These are phyloP conservation scores for Ehretia macrophylla DNA, from an alignment of 257 asterid species.

Conservation along the genomic window DNA sequence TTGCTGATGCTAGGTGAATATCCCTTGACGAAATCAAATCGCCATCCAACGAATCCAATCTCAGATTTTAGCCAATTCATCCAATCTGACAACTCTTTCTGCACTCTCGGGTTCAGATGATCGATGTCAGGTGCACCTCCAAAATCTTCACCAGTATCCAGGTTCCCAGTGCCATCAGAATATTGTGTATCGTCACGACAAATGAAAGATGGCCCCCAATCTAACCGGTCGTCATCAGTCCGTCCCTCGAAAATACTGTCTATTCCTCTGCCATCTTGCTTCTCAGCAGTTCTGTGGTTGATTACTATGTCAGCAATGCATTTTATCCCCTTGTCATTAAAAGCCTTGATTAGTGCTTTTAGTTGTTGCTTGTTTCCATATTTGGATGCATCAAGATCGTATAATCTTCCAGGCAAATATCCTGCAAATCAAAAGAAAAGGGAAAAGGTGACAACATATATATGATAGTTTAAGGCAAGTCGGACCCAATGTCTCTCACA, in stretches of 20 bases:
- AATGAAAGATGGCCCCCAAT: conserved; percentile 75
- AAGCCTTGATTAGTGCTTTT: conserved; percentile 33
- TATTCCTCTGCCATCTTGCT: conserved; percentile 54
- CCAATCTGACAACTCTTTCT: conserved; percentile 71
- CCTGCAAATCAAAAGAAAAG: conserved; percentile 27
- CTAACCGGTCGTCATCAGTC: conserved; percentile 69
- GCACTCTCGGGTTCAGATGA: conserved; percentile 63
- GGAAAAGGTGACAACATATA: background rate
- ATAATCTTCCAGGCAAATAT: conserved; percentile 69
- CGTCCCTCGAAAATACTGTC: conserved; percentile 84
- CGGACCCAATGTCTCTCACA: too few relatives aligned
- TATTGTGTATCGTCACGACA: conserved; percentile 52
- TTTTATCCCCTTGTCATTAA: conserved; percentile 52
- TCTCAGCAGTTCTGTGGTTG: conserved; percentile 76
- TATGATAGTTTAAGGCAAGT: background rate
- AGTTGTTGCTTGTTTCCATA: conserved; percentile 59
- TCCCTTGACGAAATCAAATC: conserved; percentile 72
- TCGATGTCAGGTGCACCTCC: conserved; percentile 66
- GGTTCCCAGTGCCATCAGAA: conserved; percentile 71
- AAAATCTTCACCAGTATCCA: conserved; percentile 48
- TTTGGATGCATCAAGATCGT: conserved; percentile 70
- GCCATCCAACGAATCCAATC: conserved; percentile 76
- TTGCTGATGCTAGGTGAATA: conserved; percentile 49
- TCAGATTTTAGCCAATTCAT: conserved; percentile 82
- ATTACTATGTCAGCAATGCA: conserved; percentile 76